These are phyloP conservation scores for Phytopythium aichiense DNA, from an alignment of 352 stramenopile species.

Conservation along the genomic window DNA sequence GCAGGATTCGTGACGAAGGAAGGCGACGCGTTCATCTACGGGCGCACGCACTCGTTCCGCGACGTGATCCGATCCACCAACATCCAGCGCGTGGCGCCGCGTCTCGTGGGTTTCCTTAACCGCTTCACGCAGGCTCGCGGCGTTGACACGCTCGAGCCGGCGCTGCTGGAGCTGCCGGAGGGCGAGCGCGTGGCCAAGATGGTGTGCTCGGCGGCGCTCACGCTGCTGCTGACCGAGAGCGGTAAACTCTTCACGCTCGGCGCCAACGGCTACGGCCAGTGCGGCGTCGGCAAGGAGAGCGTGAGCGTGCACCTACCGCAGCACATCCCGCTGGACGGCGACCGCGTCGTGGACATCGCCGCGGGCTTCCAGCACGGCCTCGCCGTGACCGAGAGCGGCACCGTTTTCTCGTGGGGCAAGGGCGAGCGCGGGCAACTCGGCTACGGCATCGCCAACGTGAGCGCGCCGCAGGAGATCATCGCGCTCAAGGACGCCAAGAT, in stretches of 20 bases:
- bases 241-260: conserved; percentile 78
- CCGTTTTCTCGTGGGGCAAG: conserved; percentile 81
- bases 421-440: conserved; percentile 78
- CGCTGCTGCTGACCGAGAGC: conserved; percentile 66
- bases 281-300: conserved; percentile 56
- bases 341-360: conserved; percentile 65
- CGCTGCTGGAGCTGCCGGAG: conserved; percentile 52
- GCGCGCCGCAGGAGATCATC: conserved; percentile 68
- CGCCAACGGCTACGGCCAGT: conserved; percentile 80
- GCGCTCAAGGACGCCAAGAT: conserved; percentile 69
- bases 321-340: conserved; percentile 59
- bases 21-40: conserved; percentile 69
- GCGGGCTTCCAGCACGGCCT: conserved; percentile 79
- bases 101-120: conserved; percentile 68
- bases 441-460: conserved; percentile 74
- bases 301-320: conserved; percentile 50
- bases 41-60: conserved; percentile 78
- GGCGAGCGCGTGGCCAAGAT: conserved; percentile 68
- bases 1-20: conserved; percentile 65
- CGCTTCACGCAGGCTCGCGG: conserved; percentile 54
- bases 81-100: conserved; percentile 75
- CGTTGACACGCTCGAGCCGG: conserved; percentile 63
- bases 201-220: conserved; percentile 80
- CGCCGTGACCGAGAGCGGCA: conserved; percentile 56
- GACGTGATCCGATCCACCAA: conserved; percentile 84